A percentile compares a stretch with the other conserved stretches of the same genome.
Evolutionary conservation across 495 filamentous ascomycete species (phyloP).

Genomic region (Trichoderma orchidacearum): DNA sequence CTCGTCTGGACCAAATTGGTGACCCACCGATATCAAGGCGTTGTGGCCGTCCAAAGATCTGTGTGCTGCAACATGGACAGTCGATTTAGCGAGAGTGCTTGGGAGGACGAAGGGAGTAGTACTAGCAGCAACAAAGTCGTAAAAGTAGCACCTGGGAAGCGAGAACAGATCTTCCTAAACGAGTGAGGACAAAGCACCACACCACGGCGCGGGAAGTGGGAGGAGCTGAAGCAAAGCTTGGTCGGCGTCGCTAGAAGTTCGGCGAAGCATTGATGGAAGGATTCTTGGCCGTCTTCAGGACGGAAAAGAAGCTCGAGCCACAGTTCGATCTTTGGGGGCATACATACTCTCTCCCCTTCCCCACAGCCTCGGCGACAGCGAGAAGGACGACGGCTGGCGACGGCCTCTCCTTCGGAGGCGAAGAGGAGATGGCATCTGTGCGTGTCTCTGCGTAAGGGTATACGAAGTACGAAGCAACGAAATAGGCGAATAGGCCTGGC

Average conservation of each 20-base stretch:
- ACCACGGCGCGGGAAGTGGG: neutral
- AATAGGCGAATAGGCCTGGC: too few relatives aligned
- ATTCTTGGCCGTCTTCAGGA: neutral
- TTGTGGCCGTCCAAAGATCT: neutral
- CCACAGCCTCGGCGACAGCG: too few relatives aligned
- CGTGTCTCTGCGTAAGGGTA: too few relatives aligned
- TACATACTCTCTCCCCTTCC: too few relatives aligned
- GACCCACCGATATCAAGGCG: neutral
- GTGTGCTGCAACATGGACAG: neutral
- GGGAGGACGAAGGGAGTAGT: too few relatives aligned
- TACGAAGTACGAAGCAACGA: too few relatives aligned
- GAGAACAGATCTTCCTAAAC: neutral
- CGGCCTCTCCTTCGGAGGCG: too few relatives aligned
- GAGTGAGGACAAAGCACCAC: too few relatives aligned
- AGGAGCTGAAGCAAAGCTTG: neutral
- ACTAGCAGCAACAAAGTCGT: too few relatives aligned
- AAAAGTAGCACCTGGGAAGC: neutral
- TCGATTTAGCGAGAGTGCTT: too few relatives aligned
- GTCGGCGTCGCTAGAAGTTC: neutral
- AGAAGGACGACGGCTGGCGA: too few relatives aligned
- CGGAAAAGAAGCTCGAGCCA: neutral
- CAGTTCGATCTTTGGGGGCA: neutral
- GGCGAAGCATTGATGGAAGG: neutral
- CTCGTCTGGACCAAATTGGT: neutral
- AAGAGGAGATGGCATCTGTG: too few relatives aligned